Base-by-base conservation (phyloP, 225 moss, liverwort and hornwort genomes). In the Marchantia polymorpha region DNA sequence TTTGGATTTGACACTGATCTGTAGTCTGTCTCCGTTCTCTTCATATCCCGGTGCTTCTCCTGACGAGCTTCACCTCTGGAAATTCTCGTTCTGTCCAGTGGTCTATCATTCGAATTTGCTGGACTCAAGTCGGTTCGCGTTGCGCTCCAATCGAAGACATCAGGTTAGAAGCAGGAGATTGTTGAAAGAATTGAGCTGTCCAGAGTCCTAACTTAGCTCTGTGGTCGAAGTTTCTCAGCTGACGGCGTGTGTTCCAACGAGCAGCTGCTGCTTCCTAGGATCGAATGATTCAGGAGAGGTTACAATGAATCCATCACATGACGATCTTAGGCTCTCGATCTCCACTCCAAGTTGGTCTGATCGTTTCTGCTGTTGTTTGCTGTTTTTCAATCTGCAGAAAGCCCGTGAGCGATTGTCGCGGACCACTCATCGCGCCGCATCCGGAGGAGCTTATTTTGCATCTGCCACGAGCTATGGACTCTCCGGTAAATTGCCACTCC, bases 391-490 rank as follows among this genome's bases (percentile, higher is more conserved):
- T 27, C 10, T 29, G n/a, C 65, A 65, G 65, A 29, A 29, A 65
- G 65, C 65, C 8, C 65, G 65, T 29, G 65, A 29, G 29, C 27
- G 65, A 11, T 26, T 14, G 26, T 12, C 12, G 65, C 27, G 27
- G 65, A 65, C 29, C 65, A 65, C 11, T 26, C 29, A 65, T 14
- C 29, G 29, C 26, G 65, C 61, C n/a, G 29, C 26, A 29, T 23
- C n/a, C 16, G 9, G 22, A 61, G 61, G n/a, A 7, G n/a, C 10
- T 61, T 61, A 26, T 27, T 15, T 9, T 25, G 25, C 65, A 26
- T 31, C 39, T 67, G 67, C 31, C 3, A 67, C 67, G 67, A 67
- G 67, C 47, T 69, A 69, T 69, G 69, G 69, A 69, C 47, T 69
- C 69, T 20, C 69, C 65, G 65, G 65, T 65, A 65, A 8, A 12